A percentile compares a stretch with the other conserved stretches of the same genome.
Conservation (phyloP, 352 stramenopile genomes). For the Phytophthora lateralis region DNA sequence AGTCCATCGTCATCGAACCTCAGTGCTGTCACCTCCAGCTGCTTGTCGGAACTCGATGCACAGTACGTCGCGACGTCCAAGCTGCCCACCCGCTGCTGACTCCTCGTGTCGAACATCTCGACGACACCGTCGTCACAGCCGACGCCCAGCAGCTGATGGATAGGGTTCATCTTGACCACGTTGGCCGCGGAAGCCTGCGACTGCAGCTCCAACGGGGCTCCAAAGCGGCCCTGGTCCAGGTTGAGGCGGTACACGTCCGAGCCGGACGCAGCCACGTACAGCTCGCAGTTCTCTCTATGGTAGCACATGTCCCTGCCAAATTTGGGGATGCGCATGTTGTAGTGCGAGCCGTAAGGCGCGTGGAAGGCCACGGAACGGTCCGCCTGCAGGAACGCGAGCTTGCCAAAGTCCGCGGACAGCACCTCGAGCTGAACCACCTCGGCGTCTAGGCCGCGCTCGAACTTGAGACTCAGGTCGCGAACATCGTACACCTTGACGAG, state of each 20-base stretch:
- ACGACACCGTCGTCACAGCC: slow-evolving; percentile 95
- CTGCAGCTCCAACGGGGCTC: slow-evolving; percentile 83
- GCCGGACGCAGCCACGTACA: slow-evolving; percentile 92
- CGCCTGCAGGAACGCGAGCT: slow-evolving; percentile 96
- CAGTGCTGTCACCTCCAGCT: slow-evolving; percentile 93
- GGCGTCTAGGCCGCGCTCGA: slow-evolving; percentile 96
- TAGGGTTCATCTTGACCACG: slow-evolving; percentile 88
- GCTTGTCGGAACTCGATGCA: slow-evolving; percentile 30
- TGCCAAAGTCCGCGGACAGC: slow-evolving; percentile 97
- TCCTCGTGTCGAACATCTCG: slow-evolving; percentile 96
- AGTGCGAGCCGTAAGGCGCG: slow-evolving; percentile 97
- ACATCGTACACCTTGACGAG: slow-evolving; percentile 96
- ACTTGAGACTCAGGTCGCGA: slow-evolving; percentile 98
- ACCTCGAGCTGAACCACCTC: slow-evolving; percentile 97
- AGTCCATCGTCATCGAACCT: slow-evolving; percentile 95
- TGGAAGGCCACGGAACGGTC: slow-evolving; percentile 98
- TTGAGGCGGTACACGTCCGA: slow-evolving; percentile 97
- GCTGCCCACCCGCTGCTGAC: slow-evolving; percentile 66
- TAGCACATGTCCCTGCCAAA: slow-evolving; percentile 98
- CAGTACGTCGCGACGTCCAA: slow-evolving; percentile 58
- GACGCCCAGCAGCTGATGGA: slow-evolving; percentile 91
- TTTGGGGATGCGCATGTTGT: slow-evolving; percentile 95
- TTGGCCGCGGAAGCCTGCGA: slow-evolving; percentile 75
- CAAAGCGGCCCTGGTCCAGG: slow-evolving; percentile 97
- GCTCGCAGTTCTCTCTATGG: slow-evolving; percentile 95